Percentiles rank a stretch among this genome's conserved stretches.
These are phyloP conservation scores for Neurospora sp. DNA, from an alignment of 495 filamentous ascomycete genomes.

Conservation along the genomic window DNA sequence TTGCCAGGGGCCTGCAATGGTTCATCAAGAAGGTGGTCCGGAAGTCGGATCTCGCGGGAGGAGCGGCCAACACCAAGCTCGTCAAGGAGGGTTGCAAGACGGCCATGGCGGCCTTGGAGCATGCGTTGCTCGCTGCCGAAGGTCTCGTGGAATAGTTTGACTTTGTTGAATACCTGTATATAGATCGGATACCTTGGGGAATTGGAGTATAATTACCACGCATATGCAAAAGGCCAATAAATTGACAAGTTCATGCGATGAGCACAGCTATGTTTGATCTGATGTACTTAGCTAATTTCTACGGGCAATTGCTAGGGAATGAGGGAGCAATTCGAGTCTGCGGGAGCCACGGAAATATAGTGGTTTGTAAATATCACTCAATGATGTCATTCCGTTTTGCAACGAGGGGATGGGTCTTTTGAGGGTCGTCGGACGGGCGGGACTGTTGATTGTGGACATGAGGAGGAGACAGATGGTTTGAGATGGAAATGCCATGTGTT, in stretches of 20 bases:
- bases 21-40: slow-evolving; percentile 70
- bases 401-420: not conserved
- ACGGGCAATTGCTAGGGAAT: not conserved
- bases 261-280: not conserved
- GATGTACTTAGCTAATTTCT: not conserved
- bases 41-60: slow-evolving; percentile 58
- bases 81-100: slow-evolving; percentile 64
- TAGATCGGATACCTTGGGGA: not conserved
- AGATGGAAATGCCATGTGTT: not conserved
- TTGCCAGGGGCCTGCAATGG: slow-evolving; percentile 62
- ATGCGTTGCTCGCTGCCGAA: slow-evolving; percentile 29
- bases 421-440: not conserved
- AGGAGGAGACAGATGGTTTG: not conserved
- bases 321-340: not conserved
- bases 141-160: not conserved
- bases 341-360: not conserved
- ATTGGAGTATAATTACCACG: not conserved
- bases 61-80: slow-evolving; percentile 46
- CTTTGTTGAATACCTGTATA: not conserved
- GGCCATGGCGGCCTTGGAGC: slow-evolving; percentile 48
- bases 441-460: not conserved
- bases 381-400: not conserved
- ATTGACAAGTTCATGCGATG: not conserved
- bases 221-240: not conserved
- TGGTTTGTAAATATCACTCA: not conserved